Percentiles rank a stretch among this genome's conserved stretches.
These are phyloP conservation scores for Cicer pinnatifidum DNA, from an alignment of 306 rosid genomes.

Conservation along the genomic window DNA sequence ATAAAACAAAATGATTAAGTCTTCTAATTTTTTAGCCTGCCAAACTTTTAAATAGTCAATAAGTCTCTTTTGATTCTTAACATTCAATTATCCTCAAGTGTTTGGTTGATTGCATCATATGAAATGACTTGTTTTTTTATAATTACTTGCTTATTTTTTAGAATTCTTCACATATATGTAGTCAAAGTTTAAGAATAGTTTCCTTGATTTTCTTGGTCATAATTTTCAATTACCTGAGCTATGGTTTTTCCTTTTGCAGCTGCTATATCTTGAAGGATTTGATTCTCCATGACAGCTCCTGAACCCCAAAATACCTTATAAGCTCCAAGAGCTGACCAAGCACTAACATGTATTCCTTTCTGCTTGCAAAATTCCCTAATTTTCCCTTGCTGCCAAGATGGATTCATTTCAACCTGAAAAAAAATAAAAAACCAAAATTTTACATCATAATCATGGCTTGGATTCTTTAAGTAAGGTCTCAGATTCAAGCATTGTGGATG, in stretches of 20 bases:
- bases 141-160: not conserved
- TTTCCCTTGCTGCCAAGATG: slow-evolving; percentile 60
- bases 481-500: too few species aligned
- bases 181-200: not conserved
- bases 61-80: not conserved
- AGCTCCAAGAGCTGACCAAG: slow-evolving; percentile 64
- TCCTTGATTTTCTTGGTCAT: not conserved
- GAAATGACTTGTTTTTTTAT: not conserved
- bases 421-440: not conserved
- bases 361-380: slow-evolving; percentile 51
- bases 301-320: slow-evolving; percentile 56
- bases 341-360: slow-evolving; percentile 59
- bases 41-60: not conserved
- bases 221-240: slow-evolving; percentile 52
- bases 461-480: too few species aligned
- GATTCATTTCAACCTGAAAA: slow-evolving; percentile 58
- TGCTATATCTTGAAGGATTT: slow-evolving; percentile 55
- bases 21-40: not conserved
- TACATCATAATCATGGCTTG: not conserved
- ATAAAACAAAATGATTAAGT: not conserved
- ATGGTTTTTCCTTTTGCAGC: slow-evolving; percentile 47
- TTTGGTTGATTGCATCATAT: slow-evolving; percentile 16
- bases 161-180: slow-evolving; percentile 2
- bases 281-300: slow-evolving; percentile 58
- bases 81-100: slow-evolving; percentile 2